Base-by-base conservation (phyloP, 1,284 basidiomycete species). In the Earliella scabrosa region DNA sequence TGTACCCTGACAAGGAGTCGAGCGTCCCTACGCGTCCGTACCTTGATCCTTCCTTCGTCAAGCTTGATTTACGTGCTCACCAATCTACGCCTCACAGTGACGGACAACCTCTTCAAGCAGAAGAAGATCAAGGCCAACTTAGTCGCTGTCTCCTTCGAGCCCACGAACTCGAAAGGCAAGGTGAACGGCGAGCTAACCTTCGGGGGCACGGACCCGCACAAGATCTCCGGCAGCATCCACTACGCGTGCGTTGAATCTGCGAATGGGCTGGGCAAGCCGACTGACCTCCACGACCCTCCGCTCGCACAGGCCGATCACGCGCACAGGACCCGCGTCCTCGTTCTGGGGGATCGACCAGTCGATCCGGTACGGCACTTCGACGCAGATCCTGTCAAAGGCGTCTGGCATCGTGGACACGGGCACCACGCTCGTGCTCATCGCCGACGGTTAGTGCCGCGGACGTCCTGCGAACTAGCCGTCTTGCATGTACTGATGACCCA, bases 341-440 rank as follows among this genome's bases (percentile, higher is more conserved):
- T 88, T 77, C 75, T 88, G 84, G 83, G 87, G 87, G 38, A 84
- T 88, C 63, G 73, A 84, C 65, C 77, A 87, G 71, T 75, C 76
- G 43, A 75, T 88, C 57, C 71, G 68, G n/a, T 87, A 83, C 60
- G 82, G 83, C 23, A 24, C 65, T 5, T 70, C 72, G 4, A 77
- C 68, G 14, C 71, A 67, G 27, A 82, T 85, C 51, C 68, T 88
- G 53, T 46, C 70, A 3, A 58, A 54, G 26, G 81, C 79, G 16
- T 79, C 83, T 24, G 86, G 86, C 58, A 84, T 88, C 54, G 82
- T 88, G 50, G 86, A 88, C 68, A 86, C 85, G 23, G 82, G 82
- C 52, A 76, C 71, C 14, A 73, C 74, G 13, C 67, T 74, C 52
- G 65, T 75, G 26, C 70, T 79, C 38, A 66, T 81, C 39, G 70